Conservation (phyloP, 805 yeast species). For the Pichia nakasei region DNA sequence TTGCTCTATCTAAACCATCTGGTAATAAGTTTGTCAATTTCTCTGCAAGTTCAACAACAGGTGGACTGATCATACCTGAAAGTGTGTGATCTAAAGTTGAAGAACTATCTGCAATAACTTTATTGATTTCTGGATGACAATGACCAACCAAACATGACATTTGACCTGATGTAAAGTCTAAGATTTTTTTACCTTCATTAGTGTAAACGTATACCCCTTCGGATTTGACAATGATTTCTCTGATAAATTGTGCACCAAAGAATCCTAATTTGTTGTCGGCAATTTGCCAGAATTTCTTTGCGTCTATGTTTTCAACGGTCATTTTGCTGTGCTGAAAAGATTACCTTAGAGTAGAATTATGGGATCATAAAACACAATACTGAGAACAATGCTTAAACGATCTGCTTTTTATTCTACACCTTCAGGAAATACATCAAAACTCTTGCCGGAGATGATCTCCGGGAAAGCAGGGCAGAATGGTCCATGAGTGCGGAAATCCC, state of each 20-base stretch:
- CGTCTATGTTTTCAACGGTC: background rate
- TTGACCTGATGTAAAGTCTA: constrained; percentile 24
- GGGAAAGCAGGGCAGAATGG: too few species aligned
- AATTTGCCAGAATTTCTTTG: constrained; percentile 10
- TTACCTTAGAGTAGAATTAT: too few species aligned
- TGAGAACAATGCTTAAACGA: too few species aligned
- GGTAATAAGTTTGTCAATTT: constrained; percentile 19
- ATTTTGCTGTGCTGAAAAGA: background rate
- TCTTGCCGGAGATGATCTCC: too few species aligned
- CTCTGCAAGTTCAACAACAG: constrained; percentile 24
- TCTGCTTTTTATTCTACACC: too few species aligned
- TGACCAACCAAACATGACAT: constrained; percentile 23
- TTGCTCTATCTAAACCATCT: constrained; percentile 18
- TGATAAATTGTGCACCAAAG: constrained; percentile 16
- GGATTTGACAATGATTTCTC: constrained; percentile 16
- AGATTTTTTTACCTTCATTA: constrained; percentile 16
- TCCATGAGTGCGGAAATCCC: too few species aligned
- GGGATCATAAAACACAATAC: too few species aligned
- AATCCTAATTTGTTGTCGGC: constrained; percentile 11
- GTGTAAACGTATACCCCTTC: constrained; percentile 20
- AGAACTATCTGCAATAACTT: constrained; percentile 18
- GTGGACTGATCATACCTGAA: constrained; percentile 23
- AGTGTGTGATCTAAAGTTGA: constrained; percentile 19
- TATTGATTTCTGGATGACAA: constrained; percentile 20
- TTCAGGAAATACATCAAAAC: too few species aligned